A percentile compares a stretch with the other conserved stretches of the same genome.
phyloP scores from a whole-genome alignment of 805 yeast species.

The Suhomyces tanzawaensis region DNA sequence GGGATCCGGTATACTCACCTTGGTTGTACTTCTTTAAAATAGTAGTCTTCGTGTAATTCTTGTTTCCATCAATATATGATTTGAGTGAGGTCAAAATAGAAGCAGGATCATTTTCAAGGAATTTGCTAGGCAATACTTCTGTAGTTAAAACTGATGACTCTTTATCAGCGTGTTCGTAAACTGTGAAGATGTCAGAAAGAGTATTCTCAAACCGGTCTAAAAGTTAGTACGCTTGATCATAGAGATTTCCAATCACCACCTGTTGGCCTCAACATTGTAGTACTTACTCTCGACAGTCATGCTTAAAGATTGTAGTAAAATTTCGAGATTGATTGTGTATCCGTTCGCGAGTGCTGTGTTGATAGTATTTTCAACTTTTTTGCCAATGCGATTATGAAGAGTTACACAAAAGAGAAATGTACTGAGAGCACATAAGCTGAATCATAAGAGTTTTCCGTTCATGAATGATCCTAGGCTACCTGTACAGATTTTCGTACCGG shows the following conservation, averaged over 20 bases:
- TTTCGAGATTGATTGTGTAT: neutral
- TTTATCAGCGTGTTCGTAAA: constrained; percentile 26
- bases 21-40: constrained; percentile 41
- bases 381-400: constrained; percentile 1
- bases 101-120: constrained; percentile 45
- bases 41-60: constrained; percentile 31
- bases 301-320: neutral
- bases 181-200: constrained; percentile 23
- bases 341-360: neutral
- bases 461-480: too few species aligned
- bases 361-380: constrained; percentile 1
- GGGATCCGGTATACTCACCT: constrained; percentile 38
- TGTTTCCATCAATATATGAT: constrained; percentile 30
- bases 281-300: constrained; percentile 6
- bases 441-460: too few species aligned
- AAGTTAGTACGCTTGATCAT: neutral
- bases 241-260: too few species aligned
- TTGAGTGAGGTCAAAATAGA: constrained; percentile 44
- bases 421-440: too few species aligned
- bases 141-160: constrained; percentile 18
- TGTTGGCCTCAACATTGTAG: neutral
- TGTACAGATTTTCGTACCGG: too few species aligned
- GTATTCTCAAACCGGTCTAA: constrained; percentile 9
- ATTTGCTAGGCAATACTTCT: constrained; percentile 40
- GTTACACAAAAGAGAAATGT: too few species aligned